Evolutionary conservation across 1,284 basidiomycete genomes (phyloP), one percentile per base, ranked within the genome.

Genomic region (Cutaneotrichosporon sp.): DNA sequence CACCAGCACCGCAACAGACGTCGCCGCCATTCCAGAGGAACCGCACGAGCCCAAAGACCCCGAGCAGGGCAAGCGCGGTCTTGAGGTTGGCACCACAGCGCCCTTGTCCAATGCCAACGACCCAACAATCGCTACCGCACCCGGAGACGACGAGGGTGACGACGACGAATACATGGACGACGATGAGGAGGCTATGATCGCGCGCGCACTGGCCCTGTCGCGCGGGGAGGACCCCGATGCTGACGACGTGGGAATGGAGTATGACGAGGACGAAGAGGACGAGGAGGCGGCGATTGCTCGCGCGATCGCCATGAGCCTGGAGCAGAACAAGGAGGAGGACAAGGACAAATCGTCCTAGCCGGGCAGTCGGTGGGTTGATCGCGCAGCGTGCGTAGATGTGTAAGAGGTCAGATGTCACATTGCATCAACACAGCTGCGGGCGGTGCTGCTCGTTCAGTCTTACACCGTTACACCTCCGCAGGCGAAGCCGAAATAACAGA

Each of bases 221-320:
- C 58, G 64, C 24, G 71, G 69, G 10, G 66, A 64, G 35, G 55
- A 55, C 37, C 47, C 46, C 26, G 65, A 62, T 29, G 66, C 59
- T 20, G 67, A 65, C 10, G 73, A 71, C 53, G 66, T 70, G 10
- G 61, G 63, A 20, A 74, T 72, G 61, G 70, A 53, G 20, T 65
- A 65, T 26, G 67, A 57, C 0, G 71, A 67, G n/a, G 65, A 70
- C 29, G 70, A 72, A 45, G 69, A 55, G 46, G 48, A 76, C 53
- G 82, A 83, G 60, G 82, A 83, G 53, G 81, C 81, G 54, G 82
- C 79, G 51, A 84, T 85, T 61, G 79, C 80, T 45, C 72, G 78
- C 39, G 84, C 84, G 14, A 85, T 84, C 52, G 80, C 79, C 63
- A 81, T 84, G 81, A 80, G 78, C 63, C 71, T 80, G 71, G 71